Evolutionary conservation across 2,329 filamentous ascomycete species (phyloP), one percentile per base, ranked within the genome.

Genomic region (Gaeumannomyces tritici): DNA sequence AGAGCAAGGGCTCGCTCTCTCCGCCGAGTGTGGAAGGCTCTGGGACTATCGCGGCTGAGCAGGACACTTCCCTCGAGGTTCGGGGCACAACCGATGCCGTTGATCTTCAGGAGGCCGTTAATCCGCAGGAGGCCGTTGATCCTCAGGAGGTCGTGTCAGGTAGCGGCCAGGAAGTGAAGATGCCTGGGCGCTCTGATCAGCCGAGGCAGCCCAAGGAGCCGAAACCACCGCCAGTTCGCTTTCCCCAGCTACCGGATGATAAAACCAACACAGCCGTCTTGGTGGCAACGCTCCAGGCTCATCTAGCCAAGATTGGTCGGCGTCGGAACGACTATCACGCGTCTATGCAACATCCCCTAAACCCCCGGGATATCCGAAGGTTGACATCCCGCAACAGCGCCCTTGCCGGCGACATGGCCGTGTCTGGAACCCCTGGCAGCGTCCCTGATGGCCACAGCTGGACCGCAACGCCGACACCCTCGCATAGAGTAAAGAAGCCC

Each of bases 231-330:
- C 42, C 7, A 21, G 42, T 51, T 51, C 42, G 42, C 1, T 8
- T 51, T 0, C 73, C 74, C 5, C 76, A 78, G 2, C 65, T 77
- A 33, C 77, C 78, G 7, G 79, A 82, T 61, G 77, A 80, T 63
- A 79, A 75, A 64, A 70, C 69, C 15, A 79, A 77, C 28, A 79
- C 73, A 0, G 80, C 78, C 0, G 79, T 78, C 64, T 74, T 78
- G 64, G 73, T 74, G 1, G 68, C 71, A 63, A 81, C 77, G 65
- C 78, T 82, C 51, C 63, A 76, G 56, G 65, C 71, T 11, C 72
- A 75, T 61, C 73, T 79, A 57, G 74, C 71, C 47, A 71, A 56
- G 35, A 55, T 63, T 27, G 60, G 64, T 61, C 70, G 13, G 74
- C 78, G 60, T 72, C 73, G 18, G 58, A 55, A 60, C 54, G 27